Evolutionary conservation across 2,329 filamentous ascomycete species (phyloP).

Genomic region (Colletotrichum sidae): DNA sequence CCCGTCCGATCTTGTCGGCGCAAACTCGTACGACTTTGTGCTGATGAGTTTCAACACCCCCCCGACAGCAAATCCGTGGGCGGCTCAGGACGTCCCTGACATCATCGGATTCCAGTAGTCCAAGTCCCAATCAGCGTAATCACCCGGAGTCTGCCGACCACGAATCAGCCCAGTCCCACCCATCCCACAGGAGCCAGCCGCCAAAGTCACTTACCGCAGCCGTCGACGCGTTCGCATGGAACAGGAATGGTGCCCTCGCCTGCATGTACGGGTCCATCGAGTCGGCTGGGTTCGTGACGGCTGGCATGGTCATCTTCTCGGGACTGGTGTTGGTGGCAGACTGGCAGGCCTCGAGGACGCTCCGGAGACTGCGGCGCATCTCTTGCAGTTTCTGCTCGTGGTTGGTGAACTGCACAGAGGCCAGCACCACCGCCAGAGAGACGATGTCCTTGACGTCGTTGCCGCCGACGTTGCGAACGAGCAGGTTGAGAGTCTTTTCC

Average conservation of each 20-base stretch:
- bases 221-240: constrained; percentile 45
- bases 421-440: constrained; percentile 59
- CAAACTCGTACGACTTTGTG: too few species aligned
- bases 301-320: constrained; percentile 46
- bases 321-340: constrained; percentile 56
- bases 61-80: constrained; percentile 13
- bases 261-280: constrained; percentile 38
- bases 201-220: constrained; percentile 44
- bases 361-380: constrained; percentile 54
- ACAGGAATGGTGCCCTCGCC: constrained; percentile 41
- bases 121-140: constrained; percentile 37
- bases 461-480: constrained; percentile 59
- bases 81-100: constrained; percentile 20
- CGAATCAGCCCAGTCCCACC: constrained; percentile 49
- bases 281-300: constrained; percentile 27
- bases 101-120: constrained; percentile 34
- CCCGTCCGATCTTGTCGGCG: too few species aligned
- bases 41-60: background rate
- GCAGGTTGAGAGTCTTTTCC: constrained; percentile 58
- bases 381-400: constrained; percentile 55
- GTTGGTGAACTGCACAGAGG: constrained; percentile 54
- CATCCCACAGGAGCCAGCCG: constrained; percentile 54
- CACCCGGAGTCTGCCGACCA: constrained; percentile 37
- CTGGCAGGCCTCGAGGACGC: constrained; percentile 58
- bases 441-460: constrained; percentile 64